Base-by-base conservation (phyloP, 176 grass and related monocot species). In the Ananas comosus region DNA sequence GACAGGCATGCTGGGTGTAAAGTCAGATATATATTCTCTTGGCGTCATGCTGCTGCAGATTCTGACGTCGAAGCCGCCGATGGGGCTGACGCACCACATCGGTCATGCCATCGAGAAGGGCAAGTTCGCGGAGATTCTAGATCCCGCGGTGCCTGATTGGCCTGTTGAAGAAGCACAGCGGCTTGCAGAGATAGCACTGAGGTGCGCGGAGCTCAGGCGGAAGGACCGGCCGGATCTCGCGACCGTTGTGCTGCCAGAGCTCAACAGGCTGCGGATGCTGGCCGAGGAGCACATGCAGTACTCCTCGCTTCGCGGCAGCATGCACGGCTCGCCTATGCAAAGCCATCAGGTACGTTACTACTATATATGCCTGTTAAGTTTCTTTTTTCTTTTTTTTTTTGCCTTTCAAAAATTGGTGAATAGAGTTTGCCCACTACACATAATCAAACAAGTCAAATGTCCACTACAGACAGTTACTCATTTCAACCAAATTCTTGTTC, bases 31-130 rank as follows among this genome's bases (percentile, higher is more conserved):
- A 0, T 96, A 96, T 80, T 96, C 91, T 49, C 83, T 96, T 48
- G 88, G 92, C n/a, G 88, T 96, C 1, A 78, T 91, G 85, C 86
- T 96, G 76, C 85, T 96, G 29, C 88, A 96, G 86, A 73, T 96
- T 66, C 13, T 91, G 19, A 91, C 92, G 10, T 88, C 88, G 51
- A 25, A 72, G 12, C 70, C 85, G 12, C 88, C 92, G 19, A 96
- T 96, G 92, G 92, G 92, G 5, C 78, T 96, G 1, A 89, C 92
- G 0, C 92, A 96, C 81, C 81, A 76, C 61, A 73, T 96, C 1
- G 49, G 57, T 0, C 85, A 83, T n/a, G 82, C 88, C 4, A 87
- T 96, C 13, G 88, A 96, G 53, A 79, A 79, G 53, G 86, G 88
- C 28, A 83, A 69, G 7, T 50, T 96, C 63, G 78, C 48, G 48